Percentiles rank a stretch among this genome's conserved stretches.
Conservation (phyloP, 805 yeast species). For the Yarrowia porcina region DNA sequence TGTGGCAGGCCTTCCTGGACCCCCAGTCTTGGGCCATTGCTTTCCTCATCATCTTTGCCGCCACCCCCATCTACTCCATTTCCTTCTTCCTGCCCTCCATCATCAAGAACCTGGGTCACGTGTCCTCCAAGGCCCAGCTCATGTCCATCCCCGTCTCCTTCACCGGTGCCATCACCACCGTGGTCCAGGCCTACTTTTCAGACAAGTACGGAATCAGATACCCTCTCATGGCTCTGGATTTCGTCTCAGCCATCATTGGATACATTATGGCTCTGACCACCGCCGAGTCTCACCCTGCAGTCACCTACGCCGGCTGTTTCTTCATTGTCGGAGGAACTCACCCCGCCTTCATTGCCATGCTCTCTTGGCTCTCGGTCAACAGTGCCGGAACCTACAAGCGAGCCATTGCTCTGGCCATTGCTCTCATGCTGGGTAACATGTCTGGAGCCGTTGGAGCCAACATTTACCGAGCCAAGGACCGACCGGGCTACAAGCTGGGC, state of each 20-base stretch:
- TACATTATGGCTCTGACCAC: constrained; percentile 48
- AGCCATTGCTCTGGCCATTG: constrained; percentile 51
- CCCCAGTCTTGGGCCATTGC: constrained; percentile 50
- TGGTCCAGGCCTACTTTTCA: constrained; percentile 30
- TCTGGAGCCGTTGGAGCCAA: constrained; percentile 59
- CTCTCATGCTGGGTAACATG: constrained; percentile 61
- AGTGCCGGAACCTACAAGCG: constrained; percentile 55
- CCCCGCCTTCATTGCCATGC: constrained; percentile 54
- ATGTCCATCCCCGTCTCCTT: constrained; percentile 47
- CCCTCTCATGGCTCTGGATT: constrained; percentile 33
- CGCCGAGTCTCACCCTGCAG: constrained; percentile 33
- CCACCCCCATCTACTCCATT: constrained; percentile 57
- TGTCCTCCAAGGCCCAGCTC: constrained; percentile 54
- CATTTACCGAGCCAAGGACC: constrained; percentile 50
- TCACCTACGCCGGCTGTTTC: constrained; percentile 54
- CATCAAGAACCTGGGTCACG: constrained; percentile 52
- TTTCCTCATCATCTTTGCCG: constrained; percentile 50
- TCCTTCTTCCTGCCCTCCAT: constrained; percentile 59
- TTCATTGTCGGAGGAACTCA: constrained; percentile 52
- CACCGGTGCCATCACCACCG: constrained; percentile 38
- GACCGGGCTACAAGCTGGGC: constrained; percentile 55
- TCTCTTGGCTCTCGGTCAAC: constrained; percentile 59
- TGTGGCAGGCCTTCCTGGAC: constrained; percentile 48
- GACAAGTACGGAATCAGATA: constrained; percentile 39
- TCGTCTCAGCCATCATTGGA: constrained; percentile 39